Conservation (phyloP, 441 rosid genomes). For the Adansonia madagascariensis region DNA sequence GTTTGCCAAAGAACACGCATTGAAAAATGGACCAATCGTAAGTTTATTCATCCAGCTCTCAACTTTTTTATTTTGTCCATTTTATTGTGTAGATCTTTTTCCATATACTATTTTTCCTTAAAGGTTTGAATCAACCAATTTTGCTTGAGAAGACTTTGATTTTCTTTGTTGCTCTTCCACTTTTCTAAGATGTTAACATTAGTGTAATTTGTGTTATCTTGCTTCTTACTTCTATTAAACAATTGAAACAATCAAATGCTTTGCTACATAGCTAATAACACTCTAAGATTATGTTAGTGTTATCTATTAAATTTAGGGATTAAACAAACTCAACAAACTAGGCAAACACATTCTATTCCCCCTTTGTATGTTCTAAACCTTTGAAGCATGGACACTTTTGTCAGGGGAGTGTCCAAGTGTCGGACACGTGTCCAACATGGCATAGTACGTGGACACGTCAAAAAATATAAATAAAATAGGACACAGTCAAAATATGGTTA, state of each 20-base stretch:
- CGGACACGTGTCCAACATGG: no score
- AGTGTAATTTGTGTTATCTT: slow-evolving; percentile 6
- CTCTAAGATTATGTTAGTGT: neutral
- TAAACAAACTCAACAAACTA: neutral
- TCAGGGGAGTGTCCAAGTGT: no score
- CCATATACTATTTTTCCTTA: neutral
- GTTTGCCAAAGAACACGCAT: slow-evolving; percentile 87
- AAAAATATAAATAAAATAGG: no score
- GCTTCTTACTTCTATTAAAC: neutral
- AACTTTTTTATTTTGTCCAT: neutral
- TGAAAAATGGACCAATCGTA: slow-evolving; percentile 94
- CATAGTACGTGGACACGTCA: no score
- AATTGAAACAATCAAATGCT: neutral
- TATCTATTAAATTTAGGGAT: neutral
- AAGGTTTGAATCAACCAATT: neutral
- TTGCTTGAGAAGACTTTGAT: neutral
- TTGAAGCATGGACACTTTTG: neutral
- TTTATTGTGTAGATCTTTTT: neutral
- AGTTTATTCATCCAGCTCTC: slow-evolving; percentile 37
- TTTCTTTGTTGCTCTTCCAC: slow-evolving; percentile 1
- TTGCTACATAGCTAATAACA: neutral
- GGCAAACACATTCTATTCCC: neutral
- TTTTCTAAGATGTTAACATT: neutral
- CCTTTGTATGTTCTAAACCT: neutral
- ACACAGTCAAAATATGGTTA: no score